A percentile compares a stretch with the other conserved stretches of the same genome.
phyloP scores from a whole-genome alignment of 2,329 filamentous ascomycete genomes.

The Xylaria digitata region DNA sequence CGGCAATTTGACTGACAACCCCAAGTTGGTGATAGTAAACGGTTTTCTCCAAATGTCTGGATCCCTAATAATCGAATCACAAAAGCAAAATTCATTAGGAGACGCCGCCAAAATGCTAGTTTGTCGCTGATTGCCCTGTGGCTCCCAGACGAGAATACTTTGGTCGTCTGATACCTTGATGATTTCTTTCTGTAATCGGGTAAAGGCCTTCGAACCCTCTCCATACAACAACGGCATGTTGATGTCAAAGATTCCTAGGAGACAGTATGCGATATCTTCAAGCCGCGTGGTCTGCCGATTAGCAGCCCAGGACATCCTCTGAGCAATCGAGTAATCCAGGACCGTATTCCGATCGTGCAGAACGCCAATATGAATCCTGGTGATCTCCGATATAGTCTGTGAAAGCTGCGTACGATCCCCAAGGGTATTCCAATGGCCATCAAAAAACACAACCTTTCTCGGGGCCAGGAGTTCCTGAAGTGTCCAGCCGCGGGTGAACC shows the following conservation, averaged over 20 bases:
- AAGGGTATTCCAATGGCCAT: constrained; percentile 33
- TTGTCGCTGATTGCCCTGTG: not conserved
- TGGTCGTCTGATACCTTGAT: constrained; percentile 47
- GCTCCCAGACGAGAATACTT: constrained; percentile 48
- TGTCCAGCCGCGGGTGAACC: constrained; percentile 48
- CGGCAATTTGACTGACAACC: constrained; percentile 30
- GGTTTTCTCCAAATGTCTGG: not conserved
- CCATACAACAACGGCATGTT: constrained; percentile 60
- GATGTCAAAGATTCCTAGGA: constrained; percentile 58
- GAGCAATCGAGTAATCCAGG: constrained; percentile 47
- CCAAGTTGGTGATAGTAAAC: constrained; percentile 40
- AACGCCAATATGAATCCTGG: constrained; percentile 40
- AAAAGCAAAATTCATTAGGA: constrained; percentile 35
- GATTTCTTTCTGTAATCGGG: constrained; percentile 52
- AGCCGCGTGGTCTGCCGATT: constrained; percentile 47
- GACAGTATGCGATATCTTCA: constrained; percentile 59
- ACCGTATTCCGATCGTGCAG: constrained; percentile 39
- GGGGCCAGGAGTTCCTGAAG: constrained; percentile 46
- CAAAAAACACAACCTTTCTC: constrained; percentile 41
- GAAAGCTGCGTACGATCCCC: constrained; percentile 33
- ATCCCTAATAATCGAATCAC: constrained; percentile 39
- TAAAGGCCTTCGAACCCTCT: constrained; percentile 50
- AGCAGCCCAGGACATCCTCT: constrained; percentile 56
- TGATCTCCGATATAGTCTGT: constrained; percentile 27
- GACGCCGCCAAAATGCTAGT: constrained; percentile 34